Base-by-base conservation (phyloP, 2,329 filamentous ascomycete genomes). In the Metarhizium rileyi region DNA sequence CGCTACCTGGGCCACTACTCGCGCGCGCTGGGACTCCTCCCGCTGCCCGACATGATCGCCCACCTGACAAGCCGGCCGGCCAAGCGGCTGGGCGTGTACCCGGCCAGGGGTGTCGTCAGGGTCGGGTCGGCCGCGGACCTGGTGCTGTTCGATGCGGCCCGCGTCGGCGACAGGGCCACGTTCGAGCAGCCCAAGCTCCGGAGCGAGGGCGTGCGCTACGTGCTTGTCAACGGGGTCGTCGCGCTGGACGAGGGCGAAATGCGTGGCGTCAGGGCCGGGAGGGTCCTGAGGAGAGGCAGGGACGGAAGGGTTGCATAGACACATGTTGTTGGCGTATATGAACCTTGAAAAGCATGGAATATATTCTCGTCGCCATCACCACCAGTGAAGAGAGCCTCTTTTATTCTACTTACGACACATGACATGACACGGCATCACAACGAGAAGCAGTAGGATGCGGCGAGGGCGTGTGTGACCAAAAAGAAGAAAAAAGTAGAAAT, bases 11-110 rank as follows among this genome's bases (percentile, higher is more conserved):
- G 51, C 16, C 56, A 59, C 41, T 59, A 59, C 45, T 53, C 55
- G 5, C 56, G 57, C 7, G 57, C 58, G 4, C 25, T 59, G n/a
- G 49, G 41, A 10, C 49, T 59, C 20, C 46, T 59, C 20, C 42
- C 52, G 22, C 52, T 59, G 3, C 52, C 57, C 6, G 55, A 48
- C 18, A 58, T 59, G 52, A 44, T 59, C 36, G 55, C 57, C 3
- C 57, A 58, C 35, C 44, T 59, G 18, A 59, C 57, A 1, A 57
- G 56, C 20, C 53, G 57, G 6, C 57, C 57, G 8, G 57, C 57
- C 7, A 58, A 57, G 44, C 56, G 57, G 4, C 53, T 59, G 9
- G 51, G 51, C 10, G 48, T 59, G 14, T 58, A 58, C 16, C 57
- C 57, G 2, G 50, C 53, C 38, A 53, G 57, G 4, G 57, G 57